Evolutionary conservation across 2,329 filamentous ascomycete genomes (phyloP).

Genomic region (Beauveria varroae): DNA sequence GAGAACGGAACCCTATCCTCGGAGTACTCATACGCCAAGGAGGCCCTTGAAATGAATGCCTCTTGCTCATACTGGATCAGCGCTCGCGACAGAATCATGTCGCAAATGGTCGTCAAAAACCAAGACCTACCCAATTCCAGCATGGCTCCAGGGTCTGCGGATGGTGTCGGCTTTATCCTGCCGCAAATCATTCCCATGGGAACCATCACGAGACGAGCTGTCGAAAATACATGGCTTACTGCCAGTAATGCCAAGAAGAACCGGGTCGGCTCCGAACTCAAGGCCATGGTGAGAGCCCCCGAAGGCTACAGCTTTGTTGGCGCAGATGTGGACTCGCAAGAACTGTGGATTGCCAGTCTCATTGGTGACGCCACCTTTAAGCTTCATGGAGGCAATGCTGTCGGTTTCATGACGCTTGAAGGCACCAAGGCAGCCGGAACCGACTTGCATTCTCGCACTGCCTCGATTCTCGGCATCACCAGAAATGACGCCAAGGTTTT

Average conservation of each 20-base stretch:
- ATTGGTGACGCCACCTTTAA: conserved; percentile 93
- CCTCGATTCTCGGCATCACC: conserved; percentile 84
- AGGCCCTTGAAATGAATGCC: conserved; percentile 96
- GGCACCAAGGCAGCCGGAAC: conserved; percentile 91
- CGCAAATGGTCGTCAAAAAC: conserved; percentile 91
- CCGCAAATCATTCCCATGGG: conserved; percentile 98
- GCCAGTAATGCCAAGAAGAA: conserved; percentile 96
- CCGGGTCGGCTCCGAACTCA: conserved; percentile 90
- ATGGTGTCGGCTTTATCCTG: conserved; percentile 66
- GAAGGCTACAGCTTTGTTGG: conserved; percentile 90
- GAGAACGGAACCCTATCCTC: conserved; percentile 83
- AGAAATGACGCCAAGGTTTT: conserved; percentile 95
- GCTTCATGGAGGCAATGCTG: conserved; percentile 90
- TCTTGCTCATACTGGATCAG: conserved; percentile 99
- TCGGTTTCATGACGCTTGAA: conserved; percentile 98
- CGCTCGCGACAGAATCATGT: conserved; percentile 83
- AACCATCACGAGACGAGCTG: conserved; percentile 85
- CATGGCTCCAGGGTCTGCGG: conserved; percentile 16
- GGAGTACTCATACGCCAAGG: conserved; percentile 83
- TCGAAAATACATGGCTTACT: conserved; percentile 97
- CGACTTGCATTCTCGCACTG: conserved; percentile 90
- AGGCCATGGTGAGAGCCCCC: conserved; percentile 92
- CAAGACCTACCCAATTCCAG: conserved; percentile 40
- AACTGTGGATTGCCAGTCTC: conserved; percentile 95
- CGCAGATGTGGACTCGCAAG: conserved; percentile 93